These are phyloP conservation scores for Paramecium caudatum DNA, from an alignment of 73 alveolate species.

Conservation along the genomic window DNA sequence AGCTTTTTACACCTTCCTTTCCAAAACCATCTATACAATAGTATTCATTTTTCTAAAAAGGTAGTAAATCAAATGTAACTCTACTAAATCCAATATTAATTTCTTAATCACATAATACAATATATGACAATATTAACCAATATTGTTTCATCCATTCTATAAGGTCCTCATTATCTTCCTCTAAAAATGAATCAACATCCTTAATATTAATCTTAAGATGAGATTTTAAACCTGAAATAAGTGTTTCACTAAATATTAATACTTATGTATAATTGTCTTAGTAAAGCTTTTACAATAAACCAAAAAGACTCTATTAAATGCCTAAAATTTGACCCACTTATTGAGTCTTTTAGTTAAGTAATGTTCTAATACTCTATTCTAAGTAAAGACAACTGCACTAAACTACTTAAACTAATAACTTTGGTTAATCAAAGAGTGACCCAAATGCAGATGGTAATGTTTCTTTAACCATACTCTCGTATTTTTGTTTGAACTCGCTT, in stretches of 20 bases:
- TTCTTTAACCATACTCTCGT: constrained; percentile 69
- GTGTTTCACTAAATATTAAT: neutral
- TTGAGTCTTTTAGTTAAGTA: neutral
- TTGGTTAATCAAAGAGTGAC: constrained; percentile 56
- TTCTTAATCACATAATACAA: constrained; percentile 32
- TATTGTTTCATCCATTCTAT: constrained; percentile 52
- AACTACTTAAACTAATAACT: constrained; percentile 34
- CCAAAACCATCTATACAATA: constrained; percentile 76
- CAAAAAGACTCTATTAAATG: neutral
- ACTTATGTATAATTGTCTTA: constrained; percentile 25
- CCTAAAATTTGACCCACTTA: constrained; percentile 23
- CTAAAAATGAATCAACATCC: neutral
- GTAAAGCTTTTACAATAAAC: neutral
- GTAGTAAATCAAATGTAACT: neutral
- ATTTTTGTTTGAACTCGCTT: constrained; percentile 65
- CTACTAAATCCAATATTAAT: constrained; percentile 41
- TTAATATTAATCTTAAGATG: constrained; percentile 27
- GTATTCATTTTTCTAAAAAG: constrained; percentile 50
- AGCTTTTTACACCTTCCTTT: constrained; percentile 43
- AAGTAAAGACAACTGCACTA: constrained; percentile 29
- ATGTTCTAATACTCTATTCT: constrained; percentile 7
- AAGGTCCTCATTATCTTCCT: constrained; percentile 56
- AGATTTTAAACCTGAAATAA: constrained; percentile 2
- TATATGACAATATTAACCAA: constrained; percentile 29
- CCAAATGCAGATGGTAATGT: constrained; percentile 60